Conservation (phyloP, 805 yeast genomes). For the Debaryomyces castellii region DNA sequence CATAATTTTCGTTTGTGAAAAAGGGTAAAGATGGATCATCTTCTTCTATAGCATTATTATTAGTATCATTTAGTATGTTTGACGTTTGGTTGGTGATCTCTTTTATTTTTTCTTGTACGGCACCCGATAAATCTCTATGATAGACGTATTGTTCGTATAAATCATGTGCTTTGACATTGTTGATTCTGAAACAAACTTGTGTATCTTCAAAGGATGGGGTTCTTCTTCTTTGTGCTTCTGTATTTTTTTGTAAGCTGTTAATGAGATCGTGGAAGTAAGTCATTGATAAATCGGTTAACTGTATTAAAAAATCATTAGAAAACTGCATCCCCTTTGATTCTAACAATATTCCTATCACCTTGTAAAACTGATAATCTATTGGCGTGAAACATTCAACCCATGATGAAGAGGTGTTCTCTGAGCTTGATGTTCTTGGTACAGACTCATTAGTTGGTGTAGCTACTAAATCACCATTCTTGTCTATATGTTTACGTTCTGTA, state of each 20-base stretch:
- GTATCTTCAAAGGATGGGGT: constrained; percentile 55
- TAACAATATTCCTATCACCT: constrained; percentile 25
- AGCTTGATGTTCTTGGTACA: neutral
- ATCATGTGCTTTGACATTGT: constrained; percentile 37
- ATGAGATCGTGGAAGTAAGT: constrained; percentile 37
- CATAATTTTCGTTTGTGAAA: constrained; percentile 52
- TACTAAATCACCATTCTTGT: neutral
- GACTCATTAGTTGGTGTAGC: neutral
- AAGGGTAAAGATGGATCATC: constrained; percentile 49
- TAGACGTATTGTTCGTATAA: constrained; percentile 35
- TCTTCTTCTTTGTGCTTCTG: constrained; percentile 61
- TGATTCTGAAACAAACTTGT: constrained; percentile 42
- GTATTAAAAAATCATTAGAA: constrained; percentile 28
- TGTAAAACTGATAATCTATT: constrained; percentile 28
- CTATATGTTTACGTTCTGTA: neutral
- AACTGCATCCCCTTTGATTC: constrained; percentile 18
- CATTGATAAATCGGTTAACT: constrained; percentile 26
- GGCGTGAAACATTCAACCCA: constrained; percentile 9
- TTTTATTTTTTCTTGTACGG: constrained; percentile 6
- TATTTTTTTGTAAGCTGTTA: constrained; percentile 44
- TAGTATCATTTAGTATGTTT: constrained; percentile 8
- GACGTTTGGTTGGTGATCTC: constrained; percentile 9
- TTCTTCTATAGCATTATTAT: constrained; percentile 11
- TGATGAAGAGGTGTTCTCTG: neutral
- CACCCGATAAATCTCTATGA: constrained; percentile 14